These are phyloP conservation scores for Novymonas esmeraldas DNA, from an alignment of 208 protist genomes.

Conservation along the genomic window DNA sequence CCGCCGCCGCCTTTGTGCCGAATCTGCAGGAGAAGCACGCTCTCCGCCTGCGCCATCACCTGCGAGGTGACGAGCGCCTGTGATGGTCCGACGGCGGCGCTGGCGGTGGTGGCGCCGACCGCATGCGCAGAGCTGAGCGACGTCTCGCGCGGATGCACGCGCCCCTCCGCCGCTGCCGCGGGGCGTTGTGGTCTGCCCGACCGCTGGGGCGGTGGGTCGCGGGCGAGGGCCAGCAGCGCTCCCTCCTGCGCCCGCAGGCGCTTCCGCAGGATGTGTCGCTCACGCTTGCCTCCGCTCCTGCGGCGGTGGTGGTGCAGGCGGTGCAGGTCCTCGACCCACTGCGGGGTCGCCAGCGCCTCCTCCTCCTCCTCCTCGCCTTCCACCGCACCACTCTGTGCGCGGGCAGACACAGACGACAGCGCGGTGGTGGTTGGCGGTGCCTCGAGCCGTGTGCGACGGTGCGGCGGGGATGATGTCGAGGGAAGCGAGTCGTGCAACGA, in stretches of 20 bases:
- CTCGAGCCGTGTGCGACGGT: neutral
- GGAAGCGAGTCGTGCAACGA: conserved; percentile 16
- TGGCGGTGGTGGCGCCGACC: neutral
- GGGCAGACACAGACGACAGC: neutral
- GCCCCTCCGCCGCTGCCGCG: too few species aligned
- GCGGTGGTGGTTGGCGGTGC: neutral
- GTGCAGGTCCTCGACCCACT: conserved; percentile 12
- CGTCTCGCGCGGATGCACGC: too few species aligned
- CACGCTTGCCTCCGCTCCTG: conserved; percentile 31
- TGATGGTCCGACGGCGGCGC: neutral
- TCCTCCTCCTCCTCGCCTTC: conserved; percentile 12
- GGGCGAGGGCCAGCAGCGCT: conserved; percentile 10
- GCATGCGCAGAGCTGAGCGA: too few species aligned
- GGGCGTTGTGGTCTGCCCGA: neutral
- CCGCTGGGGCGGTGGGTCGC: conserved; percentile 8
- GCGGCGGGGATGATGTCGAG: neutral
- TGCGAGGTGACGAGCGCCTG: conserved; percentile 14
- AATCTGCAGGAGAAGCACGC: conserved; percentile 4
- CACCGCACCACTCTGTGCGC: neutral
- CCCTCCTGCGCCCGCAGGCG: conserved; percentile 49
- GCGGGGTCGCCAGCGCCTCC: conserved; percentile 4
- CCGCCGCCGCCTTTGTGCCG: neutral
- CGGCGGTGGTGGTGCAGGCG: conserved; percentile 51
- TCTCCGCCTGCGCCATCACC: conserved; percentile 19
- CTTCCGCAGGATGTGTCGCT: conserved; percentile 48